phyloP scores from a whole-genome alignment of 345 rosid species.

The Salix brachista region DNA sequence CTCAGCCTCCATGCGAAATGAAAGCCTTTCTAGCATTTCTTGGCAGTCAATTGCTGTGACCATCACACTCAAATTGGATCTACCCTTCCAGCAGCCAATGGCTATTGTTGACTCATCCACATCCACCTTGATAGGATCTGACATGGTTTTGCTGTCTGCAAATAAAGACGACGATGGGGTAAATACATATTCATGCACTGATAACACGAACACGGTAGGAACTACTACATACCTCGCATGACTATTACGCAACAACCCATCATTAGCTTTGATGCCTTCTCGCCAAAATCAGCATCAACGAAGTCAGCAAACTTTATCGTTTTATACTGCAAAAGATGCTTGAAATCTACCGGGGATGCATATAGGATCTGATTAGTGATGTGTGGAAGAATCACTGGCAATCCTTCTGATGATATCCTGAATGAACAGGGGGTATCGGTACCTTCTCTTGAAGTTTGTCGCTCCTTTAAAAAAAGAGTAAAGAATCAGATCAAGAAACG shows the following conservation, averaged over 20 bases:
- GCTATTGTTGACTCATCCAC: slow-evolving; percentile 55
- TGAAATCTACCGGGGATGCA: slow-evolving; percentile 65
- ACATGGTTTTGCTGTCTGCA: slow-evolving; percentile 35
- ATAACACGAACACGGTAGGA: not conserved
- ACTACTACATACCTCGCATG: slow-evolving; percentile 47
- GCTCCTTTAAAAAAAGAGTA: slow-evolving; percentile 41
- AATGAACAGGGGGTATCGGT: slow-evolving; percentile 64
- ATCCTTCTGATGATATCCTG: slow-evolving; percentile 92
- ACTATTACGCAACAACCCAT: slow-evolving; percentile 82
- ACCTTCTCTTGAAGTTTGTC: slow-evolving; percentile 86
- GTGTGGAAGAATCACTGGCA: slow-evolving; percentile 82
- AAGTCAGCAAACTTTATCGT: slow-evolving; percentile 66
- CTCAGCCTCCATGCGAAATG: slow-evolving; percentile 32
- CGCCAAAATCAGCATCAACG: slow-evolving; percentile 57
- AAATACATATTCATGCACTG: not conserved
- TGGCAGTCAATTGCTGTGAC: slow-evolving; percentile 78
- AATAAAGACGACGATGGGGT: not conserved
- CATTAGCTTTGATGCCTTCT: slow-evolving; percentile 64
- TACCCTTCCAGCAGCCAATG: slow-evolving; percentile 95
- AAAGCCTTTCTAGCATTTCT: slow-evolving; percentile 69
- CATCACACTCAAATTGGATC: slow-evolving; percentile 73
- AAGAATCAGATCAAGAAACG: not conserved
- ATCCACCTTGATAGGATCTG: slow-evolving; percentile 37
- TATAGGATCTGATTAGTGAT: slow-evolving; percentile 73
- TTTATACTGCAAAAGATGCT: slow-evolving; percentile 76